Evolutionary conservation across 441 rosid species (phyloP).

Genomic region (Oxalis stricta): DNA sequence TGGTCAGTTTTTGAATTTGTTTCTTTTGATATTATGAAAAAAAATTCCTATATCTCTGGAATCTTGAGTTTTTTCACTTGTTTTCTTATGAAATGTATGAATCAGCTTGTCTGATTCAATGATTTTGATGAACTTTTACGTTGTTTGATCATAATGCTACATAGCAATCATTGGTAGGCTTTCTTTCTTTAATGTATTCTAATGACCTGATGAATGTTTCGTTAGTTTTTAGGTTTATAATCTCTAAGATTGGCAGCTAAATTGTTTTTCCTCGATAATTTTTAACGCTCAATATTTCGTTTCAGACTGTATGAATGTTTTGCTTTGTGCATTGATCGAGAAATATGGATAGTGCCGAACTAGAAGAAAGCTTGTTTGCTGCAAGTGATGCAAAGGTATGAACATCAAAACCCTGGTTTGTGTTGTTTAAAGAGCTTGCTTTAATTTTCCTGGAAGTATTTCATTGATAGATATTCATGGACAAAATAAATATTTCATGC

Average conservation of each 20-base stretch:
- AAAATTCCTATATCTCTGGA: constrained; percentile 3
- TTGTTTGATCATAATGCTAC: constrained; percentile 11
- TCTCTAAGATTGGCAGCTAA: too few relatives aligned
- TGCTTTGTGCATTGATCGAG: constrained; percentile 19
- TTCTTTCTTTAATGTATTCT: neutral
- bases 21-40: neutral
- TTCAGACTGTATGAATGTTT: constrained; percentile 23
- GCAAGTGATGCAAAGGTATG: constrained; percentile 94
- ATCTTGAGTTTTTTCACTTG: constrained; percentile 15
- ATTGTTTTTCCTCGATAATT: constrained; percentile 10
- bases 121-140: neutral
- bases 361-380: constrained; percentile 86
- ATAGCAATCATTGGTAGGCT: too few relatives aligned
- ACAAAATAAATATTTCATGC: too few relatives aligned
- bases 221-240: too few relatives aligned
- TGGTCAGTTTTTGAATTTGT: neutral
- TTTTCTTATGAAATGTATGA: constrained; percentile 16
- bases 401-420: constrained; percentile 2
- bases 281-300: constrained; percentile 4
- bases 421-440: neutral
- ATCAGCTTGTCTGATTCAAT: constrained; percentile 6
- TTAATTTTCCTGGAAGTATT: neutral
- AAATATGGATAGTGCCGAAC: constrained; percentile 70
- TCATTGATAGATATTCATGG: too few relatives aligned
- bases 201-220: constrained; percentile 11